phyloP scores from a whole-genome alignment of 495 filamentous ascomycete species.

The Cercophora samala region DNA sequence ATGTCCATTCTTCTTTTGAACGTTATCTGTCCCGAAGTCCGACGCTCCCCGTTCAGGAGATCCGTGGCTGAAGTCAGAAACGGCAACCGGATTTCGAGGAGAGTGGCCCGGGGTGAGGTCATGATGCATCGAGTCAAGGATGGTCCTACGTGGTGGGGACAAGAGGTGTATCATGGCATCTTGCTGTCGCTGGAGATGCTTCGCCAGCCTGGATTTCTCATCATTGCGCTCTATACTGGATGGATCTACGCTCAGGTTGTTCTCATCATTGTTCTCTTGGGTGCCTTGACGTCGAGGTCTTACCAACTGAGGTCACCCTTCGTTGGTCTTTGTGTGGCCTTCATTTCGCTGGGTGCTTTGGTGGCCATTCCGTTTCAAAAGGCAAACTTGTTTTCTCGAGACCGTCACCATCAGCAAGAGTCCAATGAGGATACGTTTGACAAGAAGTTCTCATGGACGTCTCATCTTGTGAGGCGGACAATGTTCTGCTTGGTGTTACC shows the following conservation, averaged over 20 bases:
- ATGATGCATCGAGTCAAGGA: constrained; percentile 67
- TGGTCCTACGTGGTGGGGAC: constrained; percentile 68
- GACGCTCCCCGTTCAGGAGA: constrained; percentile 60
- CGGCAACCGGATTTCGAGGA: constrained; percentile 51
- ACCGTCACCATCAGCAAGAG: constrained; percentile 55
- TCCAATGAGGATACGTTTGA: constrained; percentile 54
- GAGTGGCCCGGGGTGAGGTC: constrained; percentile 67
- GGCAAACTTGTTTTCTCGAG: constrained; percentile 61
- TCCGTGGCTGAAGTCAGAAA: constrained; percentile 61
- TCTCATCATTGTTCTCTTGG: constrained; percentile 66
- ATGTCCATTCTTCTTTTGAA: constrained; percentile 61
- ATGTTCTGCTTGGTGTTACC: constrained; percentile 64
- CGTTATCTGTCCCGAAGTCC: constrained; percentile 61
- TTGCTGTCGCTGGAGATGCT: constrained; percentile 63
- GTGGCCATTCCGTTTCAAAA: constrained; percentile 68
- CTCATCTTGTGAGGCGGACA: constrained; percentile 63
- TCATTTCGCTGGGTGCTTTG: constrained; percentile 63
- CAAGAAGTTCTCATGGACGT: constrained; percentile 59
- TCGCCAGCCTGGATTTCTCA: constrained; percentile 63
- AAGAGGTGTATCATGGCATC: constrained; percentile 71
- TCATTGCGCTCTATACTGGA: constrained; percentile 68
- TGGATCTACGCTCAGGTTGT: constrained; percentile 76
- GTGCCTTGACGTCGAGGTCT: constrained; percentile 59
- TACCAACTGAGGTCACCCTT: constrained; percentile 60
- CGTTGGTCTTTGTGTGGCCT: constrained; percentile 60